Base-by-base conservation (phyloP, 345 rosid genomes). In the Euclidium syriacum region DNA sequence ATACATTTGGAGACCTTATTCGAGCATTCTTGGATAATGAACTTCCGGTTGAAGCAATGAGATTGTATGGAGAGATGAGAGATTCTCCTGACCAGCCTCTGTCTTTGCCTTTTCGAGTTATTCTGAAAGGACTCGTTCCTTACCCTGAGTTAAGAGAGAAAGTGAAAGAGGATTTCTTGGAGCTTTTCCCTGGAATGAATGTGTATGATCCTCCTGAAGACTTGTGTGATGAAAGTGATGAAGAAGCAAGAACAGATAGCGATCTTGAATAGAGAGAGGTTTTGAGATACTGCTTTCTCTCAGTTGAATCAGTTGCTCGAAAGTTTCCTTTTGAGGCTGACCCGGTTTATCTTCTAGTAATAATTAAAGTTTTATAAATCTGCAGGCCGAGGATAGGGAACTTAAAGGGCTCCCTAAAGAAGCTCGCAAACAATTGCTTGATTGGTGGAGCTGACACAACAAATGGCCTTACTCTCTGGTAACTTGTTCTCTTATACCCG, bases 381-480 rank as follows among this genome's bases (percentile, higher is more conserved):
- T 88, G 7, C 85, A 80, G 12, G 92, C 88, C 0, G 96, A 88
- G 50, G 96, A 88, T 47, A 60, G 79, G 53, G 96, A 88, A 27
- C 83, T 88, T 30, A 88, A 85, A 65, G 85, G 79, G 65, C 64
- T 88, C 65, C 90, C 96, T 0, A 88, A 82, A 59, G 96, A 88
- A 73, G 96, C 92, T 40, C 64, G 92, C 42, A 88, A 85, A 47
- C 90, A 79, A 70, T 64, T 85, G 58, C 77, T 85, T 19, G 90
- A 88, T 24, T 88, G 92, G 96, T 88, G 96, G 96, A 79, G 72
- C 62, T 72, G 86, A 53, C 92, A 88, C 67, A 73, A 88, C 82
- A 88, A 80, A 63, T 88, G 96, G 96, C 96, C 96, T 49, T 88
- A 88, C 50, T 92, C 96, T n/a, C 85, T 92, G 72, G 96, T 88